Base-by-base conservation (phyloP, 2,329 filamentous ascomycete genomes). In the Talaromyces sp. region DNA sequence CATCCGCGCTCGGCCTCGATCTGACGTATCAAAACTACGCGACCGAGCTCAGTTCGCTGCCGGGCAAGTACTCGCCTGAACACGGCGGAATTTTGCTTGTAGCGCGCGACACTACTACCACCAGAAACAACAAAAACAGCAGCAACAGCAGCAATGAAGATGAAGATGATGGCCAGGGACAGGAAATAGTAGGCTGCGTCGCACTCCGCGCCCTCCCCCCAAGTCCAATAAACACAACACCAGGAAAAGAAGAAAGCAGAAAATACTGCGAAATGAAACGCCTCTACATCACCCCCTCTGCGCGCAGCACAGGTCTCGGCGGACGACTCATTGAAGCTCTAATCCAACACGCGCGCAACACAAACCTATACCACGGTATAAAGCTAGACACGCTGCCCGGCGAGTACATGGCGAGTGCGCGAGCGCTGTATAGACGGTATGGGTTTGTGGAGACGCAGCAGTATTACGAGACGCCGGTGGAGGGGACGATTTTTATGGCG, bases 1-100 rank as follows among this genome's bases (percentile, higher is more conserved):
- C 74, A 2, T 55, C 67, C 56, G 76, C 77, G 1, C 73, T 86
- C 1, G 74, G 74, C 21, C 75, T 86, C 56, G 83, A 84, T 64
- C 80, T 86, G 38, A 75, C 77, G 11, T 87, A 83, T 66, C 84
- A 87, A 68, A 74, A 77, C 61, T 86, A 85, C 70, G 67, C 75
- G 10, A 66, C 74, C 10, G 84, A 87, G 67, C 73, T 87, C 21
- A 71, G 75, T 7, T 73, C 69, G 9, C 70, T 87, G 17, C 84
- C 84, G 0, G 83, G 83, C 1, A 80, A 80, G 67, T 86, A 86
- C 67, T 69, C 75, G 0, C 68, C 72, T 3, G 69, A 73, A 2
- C 72, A 75, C 3, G 72, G 72, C 3, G 84, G 83, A 2, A 74
- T 76, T 24, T 68, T 85, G 0, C 74, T 84, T 21, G 75, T 86